Evolutionary conservation across 768 basidiomycete species (phyloP).

Genomic region (Melanogaster broomeanus): DNA sequence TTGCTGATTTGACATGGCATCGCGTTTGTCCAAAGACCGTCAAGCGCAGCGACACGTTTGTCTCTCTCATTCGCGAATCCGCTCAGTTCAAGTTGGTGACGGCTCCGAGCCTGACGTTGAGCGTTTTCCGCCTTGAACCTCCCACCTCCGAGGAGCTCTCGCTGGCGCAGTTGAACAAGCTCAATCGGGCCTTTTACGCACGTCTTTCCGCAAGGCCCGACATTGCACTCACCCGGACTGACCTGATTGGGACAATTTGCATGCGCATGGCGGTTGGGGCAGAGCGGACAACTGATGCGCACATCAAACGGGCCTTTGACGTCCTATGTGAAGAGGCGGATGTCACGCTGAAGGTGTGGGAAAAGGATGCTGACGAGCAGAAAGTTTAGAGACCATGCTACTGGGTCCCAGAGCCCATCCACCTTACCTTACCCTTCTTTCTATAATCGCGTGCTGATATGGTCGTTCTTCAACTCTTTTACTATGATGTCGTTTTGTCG

Average conservation of each 20-base stretch:
- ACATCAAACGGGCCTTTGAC: slow-evolving; percentile 63
- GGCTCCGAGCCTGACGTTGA: slow-evolving; percentile 67
- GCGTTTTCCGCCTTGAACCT: slow-evolving; percentile 71
- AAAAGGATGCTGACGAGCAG: not conserved
- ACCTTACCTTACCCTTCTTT: no score
- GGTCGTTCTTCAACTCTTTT: no score
- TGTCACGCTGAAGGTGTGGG: slow-evolving; percentile 46
- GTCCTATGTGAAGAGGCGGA: slow-evolving; percentile 59
- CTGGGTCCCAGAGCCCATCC: no score
- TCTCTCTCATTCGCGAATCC: slow-evolving; percentile 50
- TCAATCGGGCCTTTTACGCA: slow-evolving; percentile 66
- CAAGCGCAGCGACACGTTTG: slow-evolving; percentile 59
- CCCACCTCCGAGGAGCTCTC: slow-evolving; percentile 19
- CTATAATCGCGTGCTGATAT: no score
- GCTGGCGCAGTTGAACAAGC: slow-evolving; percentile 51
- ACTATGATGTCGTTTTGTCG: no score
- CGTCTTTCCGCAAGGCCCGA: slow-evolving; percentile 60
- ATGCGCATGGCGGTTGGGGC: slow-evolving; percentile 80
- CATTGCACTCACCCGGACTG: slow-evolving; percentile 78
- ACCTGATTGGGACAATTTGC: slow-evolving; percentile 71
- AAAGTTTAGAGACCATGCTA: slow-evolving; percentile 15
- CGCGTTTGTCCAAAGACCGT: no score
- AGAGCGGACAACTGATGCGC: slow-evolving; percentile 58
- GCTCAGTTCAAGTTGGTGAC: slow-evolving; percentile 64
- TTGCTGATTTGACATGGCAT: not conserved